A percentile compares a stretch with the other conserved stretches of the same genome.
Conservation (phyloP, 1,139 yeast genomes). For the Pneumocystis oryctolagi region DNA sequence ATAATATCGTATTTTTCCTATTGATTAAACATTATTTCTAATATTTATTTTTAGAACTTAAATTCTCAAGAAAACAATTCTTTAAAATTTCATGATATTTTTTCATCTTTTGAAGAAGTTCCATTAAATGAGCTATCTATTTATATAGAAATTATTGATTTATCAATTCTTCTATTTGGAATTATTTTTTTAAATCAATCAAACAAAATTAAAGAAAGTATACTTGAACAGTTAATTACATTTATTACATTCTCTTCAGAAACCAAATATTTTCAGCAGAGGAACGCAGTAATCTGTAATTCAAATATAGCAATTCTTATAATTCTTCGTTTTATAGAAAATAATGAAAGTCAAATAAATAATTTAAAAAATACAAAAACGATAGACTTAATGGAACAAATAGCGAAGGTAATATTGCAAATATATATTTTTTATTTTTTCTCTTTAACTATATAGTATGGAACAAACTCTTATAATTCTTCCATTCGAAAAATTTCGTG, state of each 20-base stretch:
- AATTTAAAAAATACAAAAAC: conserved; percentile 3
- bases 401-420: conserved; percentile 30
- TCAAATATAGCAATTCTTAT: conserved; percentile 47
- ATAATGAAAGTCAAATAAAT: background rate
- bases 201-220: conserved; percentile 70
- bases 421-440: background rate
- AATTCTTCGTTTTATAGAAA: conserved; percentile 24
- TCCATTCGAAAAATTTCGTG: conserved; percentile 39
- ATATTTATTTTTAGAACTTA: background rate
- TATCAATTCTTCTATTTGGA: background rate
- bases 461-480: conserved; percentile 9
- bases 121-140: background rate
- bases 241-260: conserved; percentile 26
- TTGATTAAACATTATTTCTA: background rate
- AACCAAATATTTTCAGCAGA: conserved; percentile 21
- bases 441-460: background rate
- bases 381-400: conserved; percentile 37
- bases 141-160: background rate
- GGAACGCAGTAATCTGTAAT: conserved; percentile 44
- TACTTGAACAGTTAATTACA: conserved; percentile 62
- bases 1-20: background rate
- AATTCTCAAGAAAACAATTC: background rate
- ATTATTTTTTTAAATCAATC: conserved; percentile 28
- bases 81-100: background rate
- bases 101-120: background rate